A percentile compares a stretch with the other conserved stretches of the same genome.
These are phyloP conservation scores for Podaxis pistillaris DNA, from an alignment of 768 basidiomycete species.

Conservation along the genomic window DNA sequence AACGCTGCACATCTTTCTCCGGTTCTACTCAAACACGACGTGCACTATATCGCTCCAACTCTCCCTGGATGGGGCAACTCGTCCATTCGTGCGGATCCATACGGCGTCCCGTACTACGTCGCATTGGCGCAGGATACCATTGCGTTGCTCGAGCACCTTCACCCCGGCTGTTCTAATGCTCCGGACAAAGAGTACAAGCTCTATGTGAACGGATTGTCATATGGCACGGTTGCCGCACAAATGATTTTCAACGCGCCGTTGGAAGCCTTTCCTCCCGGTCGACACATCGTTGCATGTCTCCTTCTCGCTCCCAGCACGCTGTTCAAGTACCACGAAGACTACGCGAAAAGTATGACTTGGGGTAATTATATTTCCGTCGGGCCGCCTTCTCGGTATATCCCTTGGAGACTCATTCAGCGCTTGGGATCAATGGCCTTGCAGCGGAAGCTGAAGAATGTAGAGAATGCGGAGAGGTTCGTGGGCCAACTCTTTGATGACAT, in stretches of 20 bases:
- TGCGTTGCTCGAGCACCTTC: constrained; percentile 47
- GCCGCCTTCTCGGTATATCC: constrained; percentile 40
- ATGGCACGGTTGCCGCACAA: constrained; percentile 54
- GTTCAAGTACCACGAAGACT: constrained; percentile 42
- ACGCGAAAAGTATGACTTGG: constrained; percentile 45
- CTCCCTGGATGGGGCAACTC: constrained; percentile 61
- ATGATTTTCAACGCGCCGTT: constrained; percentile 53
- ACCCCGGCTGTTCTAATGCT: constrained; percentile 32
- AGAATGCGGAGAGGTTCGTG: constrained; percentile 41
- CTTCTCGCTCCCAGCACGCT: constrained; percentile 48
- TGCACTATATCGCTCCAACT: constrained; percentile 50
- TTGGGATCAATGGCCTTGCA: constrained; percentile 31
- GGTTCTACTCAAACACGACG: constrained; percentile 34
- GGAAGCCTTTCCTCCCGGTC: constrained; percentile 49
- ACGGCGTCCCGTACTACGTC: constrained; percentile 33
- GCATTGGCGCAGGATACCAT: constrained; percentile 44
- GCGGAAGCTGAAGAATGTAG: constrained; percentile 33
- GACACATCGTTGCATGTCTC: constrained; percentile 45
- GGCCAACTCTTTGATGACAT: constrained; percentile 32
- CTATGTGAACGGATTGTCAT: constrained; percentile 53
- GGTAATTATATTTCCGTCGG: constrained; percentile 45
- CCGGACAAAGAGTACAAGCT: constrained; percentile 32
- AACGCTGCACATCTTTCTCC: constrained; percentile 33
- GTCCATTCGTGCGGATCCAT: constrained; percentile 33
- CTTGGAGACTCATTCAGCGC: constrained; percentile 35